phyloP scores from a whole-genome alignment of 1,284 basidiomycete species.

The Golubevia pallescens region DNA sequence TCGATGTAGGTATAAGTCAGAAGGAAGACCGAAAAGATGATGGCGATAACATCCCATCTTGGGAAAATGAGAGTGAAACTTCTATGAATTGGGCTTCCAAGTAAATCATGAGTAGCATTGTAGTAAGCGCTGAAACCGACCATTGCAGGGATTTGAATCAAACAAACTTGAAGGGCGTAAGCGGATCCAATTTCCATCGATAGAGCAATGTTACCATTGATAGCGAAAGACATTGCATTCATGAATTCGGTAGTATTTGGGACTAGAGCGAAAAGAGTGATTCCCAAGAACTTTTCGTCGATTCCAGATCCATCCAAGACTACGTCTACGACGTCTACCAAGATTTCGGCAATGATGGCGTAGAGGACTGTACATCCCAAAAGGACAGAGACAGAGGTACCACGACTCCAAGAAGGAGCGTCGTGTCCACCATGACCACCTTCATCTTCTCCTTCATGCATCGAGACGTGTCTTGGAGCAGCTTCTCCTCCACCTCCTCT shows the following conservation, averaged over 20 bases:
- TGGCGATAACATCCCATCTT: conserved; percentile 94
- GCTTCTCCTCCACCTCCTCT: not conserved
- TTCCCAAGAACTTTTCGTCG: conserved; percentile 95
- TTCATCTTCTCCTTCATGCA: conserved; percentile 52
- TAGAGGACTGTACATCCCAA: conserved; percentile 83
- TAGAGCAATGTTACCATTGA: conserved; percentile 95
- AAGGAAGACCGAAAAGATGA: conserved; percentile 80
- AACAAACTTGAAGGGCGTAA: conserved; percentile 95
- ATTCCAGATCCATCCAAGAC: conserved; percentile 90
- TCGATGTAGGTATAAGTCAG: conserved; percentile 99
- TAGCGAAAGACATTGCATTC: conserved; percentile 99
- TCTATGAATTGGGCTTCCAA: conserved; percentile 20
- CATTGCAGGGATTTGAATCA: conserved; percentile 98
- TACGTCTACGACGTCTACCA: conserved; percentile 94
- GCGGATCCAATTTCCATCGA: conserved; percentile 98
- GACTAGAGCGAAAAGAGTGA: conserved; percentile 94
- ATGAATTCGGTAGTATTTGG: conserved; percentile 99
- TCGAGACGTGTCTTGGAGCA: conserved; percentile 26
- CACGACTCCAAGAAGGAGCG: conserved; percentile 72
- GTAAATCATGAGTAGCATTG: conserved; percentile 19
- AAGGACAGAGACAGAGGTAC: conserved; percentile 45
- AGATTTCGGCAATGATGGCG: conserved; percentile 92
- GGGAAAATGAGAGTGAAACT: conserved; percentile 81
- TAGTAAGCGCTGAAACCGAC: conserved; percentile 97
- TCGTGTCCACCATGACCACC: conserved; percentile 84